Conservation (phyloP, 2,329 filamentous ascomycete genomes). For the Diaporthe sp. region DNA sequence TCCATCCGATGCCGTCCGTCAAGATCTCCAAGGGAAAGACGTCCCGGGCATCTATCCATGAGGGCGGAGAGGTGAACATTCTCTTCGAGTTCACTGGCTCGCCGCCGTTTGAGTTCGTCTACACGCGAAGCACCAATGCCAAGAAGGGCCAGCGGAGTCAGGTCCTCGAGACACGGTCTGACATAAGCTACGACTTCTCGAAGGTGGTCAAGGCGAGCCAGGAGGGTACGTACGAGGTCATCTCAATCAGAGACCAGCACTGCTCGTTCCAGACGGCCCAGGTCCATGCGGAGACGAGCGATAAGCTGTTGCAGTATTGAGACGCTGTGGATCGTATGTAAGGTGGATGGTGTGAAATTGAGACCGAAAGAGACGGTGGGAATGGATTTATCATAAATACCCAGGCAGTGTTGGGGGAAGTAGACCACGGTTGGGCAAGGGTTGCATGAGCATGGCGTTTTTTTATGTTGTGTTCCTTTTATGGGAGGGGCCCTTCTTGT, state of each 20-base stretch:
- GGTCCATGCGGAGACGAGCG: conserved; percentile 61
- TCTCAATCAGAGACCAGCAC: conserved; percentile 93
- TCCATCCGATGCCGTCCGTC: conserved; percentile 93
- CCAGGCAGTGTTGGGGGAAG: conserved; percentile 36
- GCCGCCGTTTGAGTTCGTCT: conserved; percentile 97
- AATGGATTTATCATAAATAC: conserved; percentile 40
- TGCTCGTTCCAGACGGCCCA: conserved; percentile 88
- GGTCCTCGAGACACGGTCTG: conserved; percentile 91
- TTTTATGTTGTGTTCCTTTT: conserved; percentile 37
- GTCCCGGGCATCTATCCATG: conserved; percentile 91
- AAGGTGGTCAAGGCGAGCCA: conserved; percentile 89
- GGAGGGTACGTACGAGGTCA: conserved; percentile 97
- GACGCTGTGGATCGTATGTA: not conserved
- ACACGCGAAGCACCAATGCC: conserved; percentile 91
- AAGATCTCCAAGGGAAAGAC: conserved; percentile 88
- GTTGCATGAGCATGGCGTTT: conserved; percentile 52
- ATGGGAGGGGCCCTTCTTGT: conserved; percentile 31
- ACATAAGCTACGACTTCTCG: conserved; percentile 83
- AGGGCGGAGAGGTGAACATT: conserved; percentile 94
- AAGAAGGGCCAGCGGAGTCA: conserved; percentile 82
- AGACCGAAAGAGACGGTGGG: not conserved
- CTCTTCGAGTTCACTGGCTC: conserved; percentile 96
- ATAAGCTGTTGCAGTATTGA: conserved; percentile 54
- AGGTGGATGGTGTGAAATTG: not conserved
- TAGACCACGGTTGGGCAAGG: conserved; percentile 25